Percentiles rank a stretch among this genome's conserved stretches.
Evolutionary conservation across 306 rosid genomes (phyloP).

Genomic region (Malus fusca): DNA sequence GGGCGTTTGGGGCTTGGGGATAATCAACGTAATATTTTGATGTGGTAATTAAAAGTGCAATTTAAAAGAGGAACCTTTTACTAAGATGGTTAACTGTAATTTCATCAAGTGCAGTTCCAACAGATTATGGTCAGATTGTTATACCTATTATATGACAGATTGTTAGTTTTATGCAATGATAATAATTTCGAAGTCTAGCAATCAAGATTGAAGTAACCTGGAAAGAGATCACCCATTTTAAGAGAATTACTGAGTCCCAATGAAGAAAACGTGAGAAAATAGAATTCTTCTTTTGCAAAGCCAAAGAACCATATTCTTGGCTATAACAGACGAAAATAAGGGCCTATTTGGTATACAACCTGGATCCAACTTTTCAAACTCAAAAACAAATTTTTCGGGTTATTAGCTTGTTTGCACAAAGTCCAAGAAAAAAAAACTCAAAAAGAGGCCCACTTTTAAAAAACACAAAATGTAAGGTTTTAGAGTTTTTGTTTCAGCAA

Average conservation of each 20-base stretch:
- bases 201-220: too few relatives aligned
- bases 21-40: neutral
- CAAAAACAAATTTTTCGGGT: too few relatives aligned
- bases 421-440: too few relatives aligned
- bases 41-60: neutral
- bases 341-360: too few relatives aligned
- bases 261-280: neutral
- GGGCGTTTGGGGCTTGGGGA: neutral
- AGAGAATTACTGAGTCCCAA: neutral
- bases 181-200: too few relatives aligned
- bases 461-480: too few relatives aligned
- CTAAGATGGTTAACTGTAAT: neutral
- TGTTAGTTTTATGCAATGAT: neutral
- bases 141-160: neutral
- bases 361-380: too few relatives aligned
- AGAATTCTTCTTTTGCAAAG: neutral
- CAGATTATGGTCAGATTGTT: neutral
- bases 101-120: neutral
- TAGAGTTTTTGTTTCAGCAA: too few relatives aligned
- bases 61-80: neutral
- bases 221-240: too few relatives aligned
- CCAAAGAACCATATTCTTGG: neutral
- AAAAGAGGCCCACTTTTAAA: too few relatives aligned
- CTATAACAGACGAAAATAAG: neutral
- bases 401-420: too few relatives aligned